Conservation (phyloP, 2,329 filamentous ascomycete genomes). For the Sclerotinia minor region DNA sequence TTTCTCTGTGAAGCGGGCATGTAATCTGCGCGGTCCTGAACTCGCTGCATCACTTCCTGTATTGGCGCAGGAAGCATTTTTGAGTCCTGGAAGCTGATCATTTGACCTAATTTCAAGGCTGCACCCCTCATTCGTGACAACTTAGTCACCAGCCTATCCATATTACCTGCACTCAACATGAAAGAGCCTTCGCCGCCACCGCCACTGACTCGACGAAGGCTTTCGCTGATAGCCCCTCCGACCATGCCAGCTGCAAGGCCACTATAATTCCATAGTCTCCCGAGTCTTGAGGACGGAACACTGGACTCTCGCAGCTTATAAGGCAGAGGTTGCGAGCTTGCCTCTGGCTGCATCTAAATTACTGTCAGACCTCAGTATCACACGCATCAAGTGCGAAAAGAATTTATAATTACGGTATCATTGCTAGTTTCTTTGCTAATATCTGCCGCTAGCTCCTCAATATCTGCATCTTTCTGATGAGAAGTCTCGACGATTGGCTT, state of each 20-base stretch:
- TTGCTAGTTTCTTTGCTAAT: slow-evolving; percentile 45
- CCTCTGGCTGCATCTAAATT: slow-evolving; percentile 33
- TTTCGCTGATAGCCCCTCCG: slow-evolving; percentile 84
- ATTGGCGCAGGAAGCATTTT: slow-evolving; percentile 90
- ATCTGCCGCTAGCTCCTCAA: slow-evolving; percentile 49
- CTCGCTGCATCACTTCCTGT: slow-evolving; percentile 85
- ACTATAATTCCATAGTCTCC: slow-evolving; percentile 91
- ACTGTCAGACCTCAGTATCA: slow-evolving; percentile 51
- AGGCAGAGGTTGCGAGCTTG: slow-evolving; percentile 38
- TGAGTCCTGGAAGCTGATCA: slow-evolving; percentile 97
- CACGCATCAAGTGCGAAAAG: slow-evolving; percentile 19
- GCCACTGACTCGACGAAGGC: slow-evolving; percentile 76
- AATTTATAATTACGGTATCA: slow-evolving; percentile 15
- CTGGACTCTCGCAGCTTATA: slow-evolving; percentile 84
- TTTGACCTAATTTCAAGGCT: slow-evolving; percentile 94
- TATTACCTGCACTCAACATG: slow-evolving; percentile 84
- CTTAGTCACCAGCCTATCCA: slow-evolving; percentile 89
- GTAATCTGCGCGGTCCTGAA: slow-evolving; percentile 95
- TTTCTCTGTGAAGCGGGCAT: slow-evolving; percentile 95
- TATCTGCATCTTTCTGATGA: slow-evolving; percentile 42
- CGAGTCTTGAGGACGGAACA: slow-evolving; percentile 83
- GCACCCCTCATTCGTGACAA: slow-evolving; percentile 95
- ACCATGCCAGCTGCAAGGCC: slow-evolving; percentile 94
- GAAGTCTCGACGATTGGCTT: background rate
- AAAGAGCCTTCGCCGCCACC: slow-evolving; percentile 70